Evolutionary conservation across 2,329 filamentous ascomycete species (phyloP).

Genomic region (Cladosporium sphaerospermum): DNA sequence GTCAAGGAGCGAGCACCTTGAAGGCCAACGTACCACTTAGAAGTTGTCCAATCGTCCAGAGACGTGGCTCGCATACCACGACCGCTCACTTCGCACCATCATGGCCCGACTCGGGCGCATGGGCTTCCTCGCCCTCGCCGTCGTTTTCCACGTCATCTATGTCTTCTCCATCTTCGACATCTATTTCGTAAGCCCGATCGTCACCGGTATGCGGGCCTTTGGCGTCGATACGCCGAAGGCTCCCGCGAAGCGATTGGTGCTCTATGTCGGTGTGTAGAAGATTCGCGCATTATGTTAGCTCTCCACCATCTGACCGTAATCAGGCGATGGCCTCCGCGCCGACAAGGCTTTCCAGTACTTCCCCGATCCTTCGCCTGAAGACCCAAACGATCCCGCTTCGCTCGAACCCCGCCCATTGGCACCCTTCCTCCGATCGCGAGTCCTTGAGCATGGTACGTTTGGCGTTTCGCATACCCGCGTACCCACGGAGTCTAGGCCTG

Average conservation of each 20-base stretch:
- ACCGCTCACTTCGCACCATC: slow-evolving; percentile 13
- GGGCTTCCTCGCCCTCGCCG: slow-evolving; percentile 79
- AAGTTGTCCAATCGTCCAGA: too few relatives aligned
- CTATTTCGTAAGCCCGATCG: slow-evolving; percentile 96
- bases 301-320: neutral
- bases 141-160: slow-evolving; percentile 90
- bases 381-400: slow-evolving; percentile 51
- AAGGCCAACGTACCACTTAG: neutral
- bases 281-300: too few relatives aligned
- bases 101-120: slow-evolving; percentile 60
- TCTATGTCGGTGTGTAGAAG: slow-evolving; percentile 69
- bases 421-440: slow-evolving; percentile 82
- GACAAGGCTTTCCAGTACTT: slow-evolving; percentile 97
- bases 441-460: slow-evolving; percentile 87
- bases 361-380: slow-evolving; percentile 69
- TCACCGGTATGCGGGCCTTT: slow-evolving; percentile 87
- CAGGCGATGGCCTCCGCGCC: slow-evolving; percentile 83
- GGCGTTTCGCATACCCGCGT: slow-evolving; percentile 96
- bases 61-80: neutral
- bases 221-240: slow-evolving; percentile 61
- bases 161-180: slow-evolving; percentile 96
- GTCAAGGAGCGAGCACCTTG: neutral
- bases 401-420: slow-evolving; percentile 73
- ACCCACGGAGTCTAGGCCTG: slow-evolving; percentile 90
- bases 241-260: slow-evolving; percentile 81